Conservation (phyloP, 805 yeast genomes). For the Yamadazyma kitorensis region DNA sequence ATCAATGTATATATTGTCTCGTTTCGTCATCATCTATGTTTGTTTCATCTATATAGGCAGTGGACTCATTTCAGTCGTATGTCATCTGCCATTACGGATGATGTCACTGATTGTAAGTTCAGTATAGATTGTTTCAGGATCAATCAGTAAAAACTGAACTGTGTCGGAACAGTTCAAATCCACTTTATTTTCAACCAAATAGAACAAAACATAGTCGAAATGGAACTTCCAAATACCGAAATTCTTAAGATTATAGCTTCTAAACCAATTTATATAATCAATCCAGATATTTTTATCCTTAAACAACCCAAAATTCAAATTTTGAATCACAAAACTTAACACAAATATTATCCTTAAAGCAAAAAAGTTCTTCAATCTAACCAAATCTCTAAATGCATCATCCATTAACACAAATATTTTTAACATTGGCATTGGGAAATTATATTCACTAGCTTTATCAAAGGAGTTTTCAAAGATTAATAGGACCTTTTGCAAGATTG, state of each 20-base stretch:
- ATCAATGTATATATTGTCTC: no score
- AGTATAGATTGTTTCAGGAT: no score
- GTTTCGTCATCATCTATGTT: no score
- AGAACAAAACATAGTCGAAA: neutral
- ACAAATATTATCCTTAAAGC: slow-evolving; percentile 25
- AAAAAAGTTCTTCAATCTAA: slow-evolving; percentile 19
- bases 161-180: neutral
- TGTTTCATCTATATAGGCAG: no score
- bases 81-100: no score
- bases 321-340: slow-evolving; percentile 17
- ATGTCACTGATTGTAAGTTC: no score
- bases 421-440: slow-evolving; percentile 32
- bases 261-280: slow-evolving; percentile 20
- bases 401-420: slow-evolving; percentile 22
- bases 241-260: slow-evolving; percentile 12
- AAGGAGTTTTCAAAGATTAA: slow-evolving; percentile 1
- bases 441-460: slow-evolving; percentile 4
- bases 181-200: neutral
- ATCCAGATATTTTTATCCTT: slow-evolving; percentile 25
- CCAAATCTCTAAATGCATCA: slow-evolving; percentile 13
- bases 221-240: no score
- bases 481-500: no score
- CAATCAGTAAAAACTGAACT: no score
- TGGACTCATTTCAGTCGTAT: no score
- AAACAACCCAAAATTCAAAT: slow-evolving; percentile 14